phyloP scores from a whole-genome alignment of 169 alveolate genomes.

The Plasmodium fragile region DNA sequence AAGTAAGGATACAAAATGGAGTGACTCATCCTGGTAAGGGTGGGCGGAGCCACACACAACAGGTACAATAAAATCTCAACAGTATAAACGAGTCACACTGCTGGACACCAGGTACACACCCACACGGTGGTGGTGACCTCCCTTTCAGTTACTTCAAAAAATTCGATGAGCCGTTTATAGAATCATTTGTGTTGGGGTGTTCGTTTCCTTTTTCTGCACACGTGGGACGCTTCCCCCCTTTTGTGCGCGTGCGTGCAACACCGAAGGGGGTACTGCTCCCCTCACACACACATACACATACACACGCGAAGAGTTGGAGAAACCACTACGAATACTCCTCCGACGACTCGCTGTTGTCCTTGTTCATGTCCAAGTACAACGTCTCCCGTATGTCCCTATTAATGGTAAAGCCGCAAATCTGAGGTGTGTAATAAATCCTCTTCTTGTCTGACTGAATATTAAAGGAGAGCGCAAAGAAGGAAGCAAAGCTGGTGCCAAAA shows the following conservation, averaged over 20 bases:
- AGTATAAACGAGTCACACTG: neutral
- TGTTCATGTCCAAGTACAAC: conserved; percentile 25
- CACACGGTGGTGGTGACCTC: neutral
- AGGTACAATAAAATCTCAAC: neutral
- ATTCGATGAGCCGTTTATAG: neutral
- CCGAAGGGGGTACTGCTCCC: neutral
- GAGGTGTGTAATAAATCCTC: conserved; percentile 56
- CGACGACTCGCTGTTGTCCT: conserved; percentile 64
- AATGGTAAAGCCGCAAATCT: conserved; percentile 64
- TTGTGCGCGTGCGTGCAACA: neutral
- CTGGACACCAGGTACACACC: neutral
- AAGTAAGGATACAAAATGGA: neutral
- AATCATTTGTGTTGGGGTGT: neutral
- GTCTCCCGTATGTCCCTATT: conserved; percentile 56
- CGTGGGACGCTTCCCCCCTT: neutral
- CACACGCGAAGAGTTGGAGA: neutral
- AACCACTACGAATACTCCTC: conserved; percentile 36
- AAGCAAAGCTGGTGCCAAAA: conserved; percentile 94
- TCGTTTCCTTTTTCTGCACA: neutral
- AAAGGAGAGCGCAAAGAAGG: conserved; percentile 84
- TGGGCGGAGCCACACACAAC: neutral
- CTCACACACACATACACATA: neutral
- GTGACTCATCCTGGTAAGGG: neutral
- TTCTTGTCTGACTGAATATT: conserved; percentile 64
- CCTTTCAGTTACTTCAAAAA: neutral